These are phyloP conservation scores for Mucor circinelloides DNA, from an alignment of 371 early-diverging fungal genomes.

Conservation along the genomic window DNA sequence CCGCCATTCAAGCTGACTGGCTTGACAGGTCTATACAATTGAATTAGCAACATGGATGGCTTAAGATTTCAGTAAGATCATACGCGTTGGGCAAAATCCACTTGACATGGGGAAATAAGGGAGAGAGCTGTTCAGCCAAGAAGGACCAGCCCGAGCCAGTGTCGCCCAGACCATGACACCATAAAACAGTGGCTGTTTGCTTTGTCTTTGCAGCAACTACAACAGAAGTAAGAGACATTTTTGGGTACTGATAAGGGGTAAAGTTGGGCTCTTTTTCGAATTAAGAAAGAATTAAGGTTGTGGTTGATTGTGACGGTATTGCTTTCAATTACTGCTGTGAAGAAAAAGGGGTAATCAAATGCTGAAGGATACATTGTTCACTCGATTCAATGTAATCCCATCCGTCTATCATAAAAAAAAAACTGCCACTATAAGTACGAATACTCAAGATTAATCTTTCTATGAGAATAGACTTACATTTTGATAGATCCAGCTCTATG, in stretches of 20 bases:
- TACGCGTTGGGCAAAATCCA: conserved; percentile 83
- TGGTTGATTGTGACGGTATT: neutral
- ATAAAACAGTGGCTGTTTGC: conserved; percentile 82
- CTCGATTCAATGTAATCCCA: too few species aligned
- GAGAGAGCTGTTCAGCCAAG: conserved; percentile 63
- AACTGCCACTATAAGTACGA: too few species aligned
- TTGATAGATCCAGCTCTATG: too few species aligned
- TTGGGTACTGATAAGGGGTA: neutral
- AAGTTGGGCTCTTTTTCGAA: neutral
- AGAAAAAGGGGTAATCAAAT: too few species aligned
- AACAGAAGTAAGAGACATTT: conserved; percentile 24
- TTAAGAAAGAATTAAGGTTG: too few species aligned
- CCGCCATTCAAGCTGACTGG: conserved; percentile 89
- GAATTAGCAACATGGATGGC: neutral
- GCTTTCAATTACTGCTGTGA: too few species aligned
- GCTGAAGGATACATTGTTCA: too few species aligned
- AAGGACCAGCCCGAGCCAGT: conserved; percentile 73
- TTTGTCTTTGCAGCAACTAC: conserved; percentile 33
- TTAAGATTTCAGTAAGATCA: neutral
- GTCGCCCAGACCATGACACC: conserved; percentile 80
- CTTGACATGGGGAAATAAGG: conserved; percentile 77
- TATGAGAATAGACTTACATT: too few species aligned
- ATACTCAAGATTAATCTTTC: too few species aligned
- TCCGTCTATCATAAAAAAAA: too few species aligned
- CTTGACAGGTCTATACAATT: conserved; percentile 55